Conservation (phyloP, 805 yeast species). For the Wickerhamomyces hampshirensis region DNA sequence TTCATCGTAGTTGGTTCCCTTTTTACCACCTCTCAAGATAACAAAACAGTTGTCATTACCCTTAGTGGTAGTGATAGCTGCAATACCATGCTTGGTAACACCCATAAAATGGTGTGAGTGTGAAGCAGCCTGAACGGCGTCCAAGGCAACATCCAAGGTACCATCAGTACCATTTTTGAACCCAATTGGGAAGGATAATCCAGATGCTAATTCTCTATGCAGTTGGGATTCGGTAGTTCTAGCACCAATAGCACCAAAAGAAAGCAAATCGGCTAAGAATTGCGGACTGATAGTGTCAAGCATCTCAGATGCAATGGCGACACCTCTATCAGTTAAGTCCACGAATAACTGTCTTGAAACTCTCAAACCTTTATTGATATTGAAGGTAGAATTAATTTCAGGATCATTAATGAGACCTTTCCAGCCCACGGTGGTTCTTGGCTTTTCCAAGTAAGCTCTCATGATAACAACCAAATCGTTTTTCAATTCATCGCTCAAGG, state of each 20-base stretch:
- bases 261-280: slow-evolving; percentile 82
- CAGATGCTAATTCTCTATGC: slow-evolving; percentile 96
- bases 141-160: slow-evolving; percentile 84
- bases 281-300: slow-evolving; percentile 97
- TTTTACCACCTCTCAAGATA: slow-evolving; percentile 92
- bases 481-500: slow-evolving; percentile 62
- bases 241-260: slow-evolving; percentile 98
- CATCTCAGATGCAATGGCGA: slow-evolving; percentile 98
- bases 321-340: slow-evolving; percentile 69
- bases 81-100: slow-evolving; percentile 95
- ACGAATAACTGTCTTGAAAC: slow-evolving; percentile 81
- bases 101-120: slow-evolving; percentile 94
- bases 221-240: slow-evolving; percentile 98
- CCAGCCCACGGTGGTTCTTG: slow-evolving; percentile 99
- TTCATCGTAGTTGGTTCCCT: slow-evolving; percentile 89
- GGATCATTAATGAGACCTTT: slow-evolving; percentile 98
- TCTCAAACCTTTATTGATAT: slow-evolving; percentile 91
- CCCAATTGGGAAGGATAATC: slow-evolving; percentile 97
- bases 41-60: slow-evolving; percentile 95
- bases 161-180: slow-evolving; percentile 99
- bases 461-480: slow-evolving; percentile 79
- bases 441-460: slow-evolving; percentile 98
- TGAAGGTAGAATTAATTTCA: slow-evolving; percentile 85
- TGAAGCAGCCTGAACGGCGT: slow-evolving; percentile 89
- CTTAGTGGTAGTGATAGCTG: slow-evolving; percentile 92